Base-by-base conservation (phyloP, 192 early-diverging fungal species). In the Coemansia sp. region DNA sequence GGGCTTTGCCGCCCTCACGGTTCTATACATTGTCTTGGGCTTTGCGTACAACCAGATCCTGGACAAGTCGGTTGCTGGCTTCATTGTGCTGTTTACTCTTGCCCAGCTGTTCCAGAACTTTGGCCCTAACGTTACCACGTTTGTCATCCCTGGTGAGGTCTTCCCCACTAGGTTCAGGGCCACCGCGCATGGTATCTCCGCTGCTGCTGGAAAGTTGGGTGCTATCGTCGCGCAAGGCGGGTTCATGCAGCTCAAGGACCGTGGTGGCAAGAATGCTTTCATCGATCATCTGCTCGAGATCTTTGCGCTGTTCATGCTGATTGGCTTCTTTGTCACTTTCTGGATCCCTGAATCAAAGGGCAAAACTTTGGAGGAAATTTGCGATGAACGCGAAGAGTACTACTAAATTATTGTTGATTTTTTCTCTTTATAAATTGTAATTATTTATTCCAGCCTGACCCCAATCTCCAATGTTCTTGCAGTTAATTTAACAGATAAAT, bases 81-180 rank as follows among this genome's bases (percentile, higher is more conserved):
- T 90, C 64, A 83, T 90, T 39, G 78, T 90, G 6, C 65, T 92
- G 30, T 92, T 86, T 61, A 83, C 86, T 1, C 55, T 85, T 9
- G 87, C 88, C 2, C 87, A 90, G 66, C 74, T 94, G 64, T 93
- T 96, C 85, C 92, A 92, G 84, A 95, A 98, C 86, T 96, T 94
- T 85, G 96, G 96, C 7, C 96, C 96, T 58, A 99, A 99, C 79
- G 67, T 86, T 20, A 99, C 95, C 7, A 94, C 92, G 0, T 94
- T 94, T 58, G 87, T 94, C 43, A 87, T 93, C 53, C 92, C 92
- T 35, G 89, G 87, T 61, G 92, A 94, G 68, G 85, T 86, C 12
- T 94, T 91, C 81, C 92, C 92, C 3, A 94, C 92, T 8, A 84
- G 90, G 8, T 92, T 91, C 78, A 77, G 91, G 31, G 89, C 91